Evolutionary conservation across 352 stramenopile genomes (phyloP), one percentile per base, ranked within the genome.

Genomic region (Globisporangium nodosum): DNA sequence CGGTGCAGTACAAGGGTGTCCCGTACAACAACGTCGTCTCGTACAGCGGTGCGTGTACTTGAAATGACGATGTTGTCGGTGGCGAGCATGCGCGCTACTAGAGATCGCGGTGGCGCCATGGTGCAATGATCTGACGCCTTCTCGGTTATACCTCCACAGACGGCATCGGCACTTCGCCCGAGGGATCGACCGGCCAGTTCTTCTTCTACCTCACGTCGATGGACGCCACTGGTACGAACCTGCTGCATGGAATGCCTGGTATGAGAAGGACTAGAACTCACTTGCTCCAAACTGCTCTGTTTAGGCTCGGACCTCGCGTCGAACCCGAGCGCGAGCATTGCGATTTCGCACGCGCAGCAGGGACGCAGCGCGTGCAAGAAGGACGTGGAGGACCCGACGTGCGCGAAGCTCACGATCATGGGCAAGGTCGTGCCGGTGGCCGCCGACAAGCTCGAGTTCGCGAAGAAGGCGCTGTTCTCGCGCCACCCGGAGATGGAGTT

Each of bases 171-270:
- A 73, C 68, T 24, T 55, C 66, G 11, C 66, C 80, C 8, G 58
- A 74, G 15, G 75, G 76, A 5, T 71, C 82, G 1, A 90, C 77
- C 15, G 79, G 79, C 20, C 66, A 85, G 40, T 40, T 92, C 3
- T 92, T 79, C 61, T 89, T 92, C 56, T 92, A 88, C 63, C 61
- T 89, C 24, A 89, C 78, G 20, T 49, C 54, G 18, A 61, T 87
- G 69, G 82, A 89, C 66, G 31, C 50, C 9, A 71, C 73, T 20
- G 74, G 70, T 78, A 65, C 40, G 59, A 30, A n/a, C 47, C 33
- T 37, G 33, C 5, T 37, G 33, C 33, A 37, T 6, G 6, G 6
- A 37, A 3, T 11, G 33, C 33, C 8, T 37, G 33, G 8, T 11
- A 37, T 11, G 33, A 37, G 6, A 3, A 11, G 5, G 33, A 37